phyloP scores from a whole-genome alignment of 2,329 filamentous ascomycete genomes.

The Stachybotrys elegans region DNA sequence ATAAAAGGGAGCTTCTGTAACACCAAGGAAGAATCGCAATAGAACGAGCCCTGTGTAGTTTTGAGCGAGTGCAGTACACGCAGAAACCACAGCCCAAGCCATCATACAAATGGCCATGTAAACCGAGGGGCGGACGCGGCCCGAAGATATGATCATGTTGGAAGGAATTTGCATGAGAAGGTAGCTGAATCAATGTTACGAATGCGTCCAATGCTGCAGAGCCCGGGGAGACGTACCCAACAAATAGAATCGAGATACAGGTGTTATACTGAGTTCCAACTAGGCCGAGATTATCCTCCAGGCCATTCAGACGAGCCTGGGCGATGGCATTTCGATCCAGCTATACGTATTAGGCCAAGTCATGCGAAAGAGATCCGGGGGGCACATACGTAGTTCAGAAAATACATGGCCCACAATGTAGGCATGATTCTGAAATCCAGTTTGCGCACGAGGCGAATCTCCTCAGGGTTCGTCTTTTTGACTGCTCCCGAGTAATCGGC shows the following conservation, averaged over 20 bases:
- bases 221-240: constrained; percentile 23
- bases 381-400: constrained; percentile 27
- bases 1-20: constrained; percentile 35
- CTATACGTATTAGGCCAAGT: constrained; percentile 5
- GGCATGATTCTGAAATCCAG: constrained; percentile 33
- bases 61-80: constrained; percentile 34
- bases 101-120: constrained; percentile 35
- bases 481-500: constrained; percentile 28
- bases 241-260: constrained; percentile 28
- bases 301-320: constrained; percentile 47
- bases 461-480: constrained; percentile 24
- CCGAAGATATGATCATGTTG: constrained; percentile 30
- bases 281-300: constrained; percentile 47
- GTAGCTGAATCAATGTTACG: constrained; percentile 10
- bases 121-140: constrained; percentile 34
- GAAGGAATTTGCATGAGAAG: constrained; percentile 28
- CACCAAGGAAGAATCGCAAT: constrained; percentile 33
- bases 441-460: constrained; percentile 31
- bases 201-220: neutral
- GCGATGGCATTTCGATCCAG: constrained; percentile 53
- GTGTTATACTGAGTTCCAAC: constrained; percentile 28
- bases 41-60: constrained; percentile 36
- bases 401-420: constrained; percentile 30
- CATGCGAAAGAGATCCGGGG: neutral
- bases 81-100: constrained; percentile 34